Evolutionary conservation across 192 early-diverging fungal genomes (phyloP).

Genomic region (Mortierella alpina): DNA sequence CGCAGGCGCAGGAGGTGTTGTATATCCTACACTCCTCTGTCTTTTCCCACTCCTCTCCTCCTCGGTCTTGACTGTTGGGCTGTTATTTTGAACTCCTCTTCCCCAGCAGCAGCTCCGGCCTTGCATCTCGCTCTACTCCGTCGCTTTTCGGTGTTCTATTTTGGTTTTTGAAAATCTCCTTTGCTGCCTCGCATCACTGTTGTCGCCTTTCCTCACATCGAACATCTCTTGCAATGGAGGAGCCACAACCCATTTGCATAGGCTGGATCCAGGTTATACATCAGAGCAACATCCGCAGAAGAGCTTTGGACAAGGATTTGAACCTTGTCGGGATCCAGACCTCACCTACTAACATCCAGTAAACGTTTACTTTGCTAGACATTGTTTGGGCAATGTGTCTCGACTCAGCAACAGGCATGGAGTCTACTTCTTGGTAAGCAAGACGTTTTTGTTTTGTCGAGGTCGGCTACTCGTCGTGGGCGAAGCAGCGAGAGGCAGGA

Average conservation of each 20-base stretch:
- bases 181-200: neutral
- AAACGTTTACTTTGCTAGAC: conserved; percentile 32
- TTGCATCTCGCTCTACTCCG: neutral
- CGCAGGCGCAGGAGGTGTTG: too few species aligned
- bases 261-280: conserved; percentile 43
- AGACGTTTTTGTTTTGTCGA: neutral
- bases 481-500: too few species aligned
- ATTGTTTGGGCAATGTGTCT: conserved; percentile 63
- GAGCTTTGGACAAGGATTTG: neutral
- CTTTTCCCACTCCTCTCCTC: too few species aligned
- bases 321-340: neutral
- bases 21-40: too few species aligned
- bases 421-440: conserved; percentile 54
- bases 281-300: neutral
- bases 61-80: too few species aligned
- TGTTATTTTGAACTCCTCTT: too few species aligned
- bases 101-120: too few species aligned
- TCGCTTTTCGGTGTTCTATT: neutral
- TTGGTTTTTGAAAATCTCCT: neutral
- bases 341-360: neutral
- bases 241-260: conserved; percentile 31
- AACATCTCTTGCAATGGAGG: conserved; percentile 24
- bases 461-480: too few species aligned
- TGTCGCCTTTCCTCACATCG: neutral
- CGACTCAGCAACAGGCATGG: conserved; percentile 46